Evolutionary conservation across 225 moss, liverwort and hornwort genomes (phyloP), one percentile per base, ranked within the genome.

Genomic region (Ulota crispa): DNA sequence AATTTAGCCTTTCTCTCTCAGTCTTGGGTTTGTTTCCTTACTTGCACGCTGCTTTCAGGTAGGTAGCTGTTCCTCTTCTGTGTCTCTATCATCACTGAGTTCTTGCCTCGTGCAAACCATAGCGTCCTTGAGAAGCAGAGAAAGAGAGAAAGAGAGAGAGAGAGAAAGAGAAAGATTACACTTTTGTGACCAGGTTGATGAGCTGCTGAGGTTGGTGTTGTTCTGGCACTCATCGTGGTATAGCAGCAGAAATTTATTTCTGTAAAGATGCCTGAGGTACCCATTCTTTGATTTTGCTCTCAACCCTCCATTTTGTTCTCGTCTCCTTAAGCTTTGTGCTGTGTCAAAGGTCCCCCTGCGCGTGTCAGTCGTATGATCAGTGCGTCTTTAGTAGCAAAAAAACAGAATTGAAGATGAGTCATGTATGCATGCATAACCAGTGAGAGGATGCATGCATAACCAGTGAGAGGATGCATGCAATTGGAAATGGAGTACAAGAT

Each of bases 261-360:
- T 79, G 78, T 80, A 82, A 86, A 86, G 76, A 89, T 89, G 89
- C 86, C 89, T 81, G 89, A 89, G 89, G 89, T 89, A 89, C 31
- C 31, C 18, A 26, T 42, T 81, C 72, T 70, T 82, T 52, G 7
- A 54, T 47, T 52, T 31, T 64, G n/a, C 62, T 54, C 64, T 52
- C 69, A 47, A 30, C 30, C 45, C 18, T 21, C 28, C 73, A 63
- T 45, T 67, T 73, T 61, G 65, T 30, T 64, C 8, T 64, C 16
- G 23, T 56, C 60, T 69, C 10, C 13, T 26, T 78, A 39, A 24
- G 54, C 28, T 26, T 12, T 56, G 10, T 53, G 57, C 23, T 72
- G 41, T 57, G 21, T 2, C 82, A 30, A 34, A 24, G 39, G 68
- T 19, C 8, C 9, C 21, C 45, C 16, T 76, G 18, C 20, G 27